These are phyloP conservation scores for Aspergillus bridgeri DNA, from an alignment of 495 filamentous ascomycete species.

Conservation along the genomic window DNA sequence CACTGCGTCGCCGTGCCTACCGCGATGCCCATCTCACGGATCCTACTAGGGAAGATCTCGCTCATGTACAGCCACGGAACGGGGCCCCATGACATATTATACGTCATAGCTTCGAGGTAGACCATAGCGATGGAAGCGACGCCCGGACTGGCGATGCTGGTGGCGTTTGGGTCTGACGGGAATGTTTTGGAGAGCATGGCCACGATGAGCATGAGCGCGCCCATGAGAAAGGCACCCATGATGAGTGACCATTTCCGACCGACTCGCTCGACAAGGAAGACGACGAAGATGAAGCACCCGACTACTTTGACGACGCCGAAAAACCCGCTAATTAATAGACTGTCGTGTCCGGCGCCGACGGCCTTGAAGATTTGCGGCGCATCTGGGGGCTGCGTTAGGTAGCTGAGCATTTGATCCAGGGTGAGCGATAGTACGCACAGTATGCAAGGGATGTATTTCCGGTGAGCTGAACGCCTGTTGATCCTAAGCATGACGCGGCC, in stretches of 20 bases:
- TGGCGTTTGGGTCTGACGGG: constrained; percentile 25
- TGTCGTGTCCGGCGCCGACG: constrained; percentile 38
- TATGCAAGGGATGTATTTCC: constrained; percentile 18
- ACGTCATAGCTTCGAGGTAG: constrained; percentile 43
- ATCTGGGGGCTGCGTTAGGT: constrained; percentile 4
- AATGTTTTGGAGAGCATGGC: constrained; percentile 41
- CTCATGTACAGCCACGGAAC: constrained; percentile 50
- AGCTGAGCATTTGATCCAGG: not conserved
- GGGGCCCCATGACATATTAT: constrained; percentile 51
- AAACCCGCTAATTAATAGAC: constrained; percentile 44
- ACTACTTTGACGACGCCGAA: constrained; percentile 50
- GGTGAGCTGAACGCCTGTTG: constrained; percentile 12
- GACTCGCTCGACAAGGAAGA: constrained; percentile 52
- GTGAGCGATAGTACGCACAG: constrained; percentile 20
- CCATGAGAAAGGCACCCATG: constrained; percentile 46
- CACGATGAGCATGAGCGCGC: constrained; percentile 47
- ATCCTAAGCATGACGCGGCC: constrained; percentile 2
- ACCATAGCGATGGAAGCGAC: constrained; percentile 49
- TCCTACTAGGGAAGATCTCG: constrained; percentile 49
- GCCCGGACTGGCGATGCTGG: constrained; percentile 33
- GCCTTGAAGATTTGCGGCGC: constrained; percentile 49
- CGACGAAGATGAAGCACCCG: constrained; percentile 40
- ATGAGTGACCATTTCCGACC: constrained; percentile 55
- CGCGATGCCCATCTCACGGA: constrained; percentile 44
- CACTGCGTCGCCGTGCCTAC: constrained; percentile 44